Evolutionary conservation across 345 rosid genomes (phyloP), one percentile per base, ranked within the genome.

Genomic region (Corymbia maculata): DNA sequence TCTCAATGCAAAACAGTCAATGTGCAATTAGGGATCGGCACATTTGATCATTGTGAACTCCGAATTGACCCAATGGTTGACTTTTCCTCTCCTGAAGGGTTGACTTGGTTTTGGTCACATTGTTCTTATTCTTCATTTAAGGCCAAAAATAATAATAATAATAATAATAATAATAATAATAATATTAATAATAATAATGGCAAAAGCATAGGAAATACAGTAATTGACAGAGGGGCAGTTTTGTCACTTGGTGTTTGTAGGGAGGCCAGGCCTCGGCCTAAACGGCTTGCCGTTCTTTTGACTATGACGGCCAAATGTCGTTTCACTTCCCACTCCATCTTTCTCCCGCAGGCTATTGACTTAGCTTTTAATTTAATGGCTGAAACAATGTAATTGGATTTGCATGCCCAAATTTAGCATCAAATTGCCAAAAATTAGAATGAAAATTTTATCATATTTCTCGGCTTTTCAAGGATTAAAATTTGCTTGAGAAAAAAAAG

Each of bases 401-500:
- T 36, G 1, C 49, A 70, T 36, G 49, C 13, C 82, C 82, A 19
- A 70, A 36, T 36, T 42, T 36, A 19, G 82, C 82, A 75, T 75
- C 13, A 42, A 19, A 75, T 75, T 75, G 26, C 28, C 49, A n/a
- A 75, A 36, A 42, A 19, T 42, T 42, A 75, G 28, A 28, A 28
- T n/a, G 82, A 9, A 75, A 7, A 75, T 6, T 36, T 10, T 75
- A 42, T 21, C 22, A 12, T 36, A 42, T 75, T 42, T 75, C 84
- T 75, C 2, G 0, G 13, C 14, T 36, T 17, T 75, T 75, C 6
- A 11, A 21, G 17, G 36, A 7, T 17, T 17, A 36, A 19, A 10
- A 3, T 32, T 1, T 42, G 49, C 3, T 13, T 0, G 61, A 0
- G 16, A 28, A 15, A 6, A 9, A 19, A 36, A 19, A 42, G 82